These are phyloP conservation scores for Aspergillus homomorphus DNA, from an alignment of 495 filamentous ascomycete species.

Conservation along the genomic window DNA sequence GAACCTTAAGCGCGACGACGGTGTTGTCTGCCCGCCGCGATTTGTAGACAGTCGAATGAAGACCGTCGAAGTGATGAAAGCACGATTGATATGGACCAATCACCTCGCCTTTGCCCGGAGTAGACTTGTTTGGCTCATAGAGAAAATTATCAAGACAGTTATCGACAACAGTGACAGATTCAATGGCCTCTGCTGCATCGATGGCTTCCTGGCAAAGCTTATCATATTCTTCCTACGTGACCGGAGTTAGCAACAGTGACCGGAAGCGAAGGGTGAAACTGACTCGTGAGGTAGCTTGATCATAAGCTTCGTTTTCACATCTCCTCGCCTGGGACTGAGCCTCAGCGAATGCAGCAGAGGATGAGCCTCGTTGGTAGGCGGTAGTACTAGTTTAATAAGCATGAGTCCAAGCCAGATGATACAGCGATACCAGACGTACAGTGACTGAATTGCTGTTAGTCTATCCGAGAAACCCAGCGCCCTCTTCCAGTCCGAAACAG, in stretches of 20 bases:
- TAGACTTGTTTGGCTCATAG: slow-evolving; percentile 10
- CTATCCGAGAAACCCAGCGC: slow-evolving; percentile 51
- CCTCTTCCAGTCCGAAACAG: slow-evolving; percentile 35
- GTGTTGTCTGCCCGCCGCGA: slow-evolving; percentile 36
- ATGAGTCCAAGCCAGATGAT: neutral
- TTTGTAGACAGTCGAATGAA: slow-evolving; percentile 82
- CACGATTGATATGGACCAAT: slow-evolving; percentile 74
- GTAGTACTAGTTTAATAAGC: slow-evolving; percentile 36
- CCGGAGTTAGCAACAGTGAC: neutral
- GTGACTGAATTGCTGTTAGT: slow-evolving; percentile 45
- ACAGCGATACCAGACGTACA: slow-evolving; percentile 28
- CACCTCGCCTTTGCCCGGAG: slow-evolving; percentile 38
- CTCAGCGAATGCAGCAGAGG: slow-evolving; percentile 36
- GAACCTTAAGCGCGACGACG: slow-evolving; percentile 81
- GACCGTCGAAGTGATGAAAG: slow-evolving; percentile 65
- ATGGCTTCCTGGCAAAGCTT: slow-evolving; percentile 41
- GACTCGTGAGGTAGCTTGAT: slow-evolving; percentile 41
- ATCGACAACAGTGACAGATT: slow-evolving; percentile 18
- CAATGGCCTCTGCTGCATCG: slow-evolving; percentile 31
- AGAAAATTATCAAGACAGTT: slow-evolving; percentile 18
- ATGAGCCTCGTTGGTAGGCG: slow-evolving; percentile 40
- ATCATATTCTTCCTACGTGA: slow-evolving; percentile 47
- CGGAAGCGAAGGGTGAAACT: neutral
- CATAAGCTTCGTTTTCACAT: slow-evolving; percentile 40
- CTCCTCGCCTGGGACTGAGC: slow-evolving; percentile 41